Evolutionary conservation across 805 yeast species (phyloP).

Genomic region (Hemisphaericaspora nanyangensis): DNA sequence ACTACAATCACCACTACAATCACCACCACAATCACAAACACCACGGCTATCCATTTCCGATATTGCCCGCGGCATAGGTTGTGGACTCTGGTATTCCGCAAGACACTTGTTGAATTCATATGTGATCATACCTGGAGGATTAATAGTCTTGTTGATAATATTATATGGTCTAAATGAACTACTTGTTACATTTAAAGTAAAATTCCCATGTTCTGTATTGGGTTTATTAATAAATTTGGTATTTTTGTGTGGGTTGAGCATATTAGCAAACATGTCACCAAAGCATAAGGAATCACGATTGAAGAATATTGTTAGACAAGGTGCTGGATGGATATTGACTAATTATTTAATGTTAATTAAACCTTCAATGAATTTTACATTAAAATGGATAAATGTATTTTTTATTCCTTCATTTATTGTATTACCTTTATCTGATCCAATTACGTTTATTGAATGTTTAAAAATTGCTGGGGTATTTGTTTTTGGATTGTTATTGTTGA

Average conservation of each 20-base stretch:
- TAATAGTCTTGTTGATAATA: constrained; percentile 39
- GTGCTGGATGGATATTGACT: constrained; percentile 20
- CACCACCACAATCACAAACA: too few species aligned
- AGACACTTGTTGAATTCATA: constrained; percentile 40
- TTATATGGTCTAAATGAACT: constrained; percentile 53
- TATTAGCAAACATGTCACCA: constrained; percentile 10
- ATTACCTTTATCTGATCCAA: constrained; percentile 63
- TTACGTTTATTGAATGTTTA: constrained; percentile 63
- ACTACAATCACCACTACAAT: too few species aligned
- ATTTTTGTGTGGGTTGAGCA: constrained; percentile 37
- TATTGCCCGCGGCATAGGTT: constrained; percentile 15
- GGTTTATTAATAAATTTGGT: constrained; percentile 61
- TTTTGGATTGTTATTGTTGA: constrained; percentile 52
- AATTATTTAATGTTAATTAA: constrained; percentile 40
- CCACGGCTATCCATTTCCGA: constrained; percentile 4
- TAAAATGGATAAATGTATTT: constrained; percentile 75
- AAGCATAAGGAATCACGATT: constrained; percentile 4
- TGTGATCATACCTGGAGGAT: constrained; percentile 47
- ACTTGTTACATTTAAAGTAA: constrained; percentile 40
- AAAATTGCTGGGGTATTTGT: constrained; percentile 73
- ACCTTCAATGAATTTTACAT: constrained; percentile 63
- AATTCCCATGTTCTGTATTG: constrained; percentile 68
- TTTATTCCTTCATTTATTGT: constrained; percentile 76
- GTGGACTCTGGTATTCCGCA: constrained; percentile 32
- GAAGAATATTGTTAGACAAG: constrained; percentile 10